phyloP scores from a whole-genome alignment of 441 rosid genomes.

The Populus tomentosa region DNA sequence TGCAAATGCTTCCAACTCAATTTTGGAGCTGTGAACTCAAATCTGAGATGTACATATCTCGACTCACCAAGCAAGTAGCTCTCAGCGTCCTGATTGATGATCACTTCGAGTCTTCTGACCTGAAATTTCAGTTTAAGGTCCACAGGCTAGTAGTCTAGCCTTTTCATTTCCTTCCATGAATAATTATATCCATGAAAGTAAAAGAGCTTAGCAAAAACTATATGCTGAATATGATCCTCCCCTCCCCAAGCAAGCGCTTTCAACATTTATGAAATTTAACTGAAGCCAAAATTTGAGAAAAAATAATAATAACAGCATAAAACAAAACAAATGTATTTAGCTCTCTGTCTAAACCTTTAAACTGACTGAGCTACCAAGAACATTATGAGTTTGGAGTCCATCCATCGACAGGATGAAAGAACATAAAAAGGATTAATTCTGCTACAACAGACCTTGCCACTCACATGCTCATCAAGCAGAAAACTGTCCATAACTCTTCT shows the following conservation, averaged over 20 bases:
- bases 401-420: conserved; percentile 41
- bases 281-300: conserved; percentile 22
- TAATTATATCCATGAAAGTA: background rate
- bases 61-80: no score
- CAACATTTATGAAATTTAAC: background rate
- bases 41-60: no score
- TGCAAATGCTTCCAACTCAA: no score
- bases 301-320: background rate
- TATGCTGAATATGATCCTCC: background rate
- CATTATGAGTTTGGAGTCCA: conserved; percentile 44
- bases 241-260: background rate
- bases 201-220: background rate
- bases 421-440: conserved; percentile 25
- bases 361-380: conserved; percentile 19
- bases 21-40: no score
- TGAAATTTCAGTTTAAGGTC: no score
- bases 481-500: conserved; percentile 11
- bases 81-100: no score
- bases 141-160: no score
- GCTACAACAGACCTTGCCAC: conserved; percentile 29
- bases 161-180: background rate
- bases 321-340: conserved; percentile 13
- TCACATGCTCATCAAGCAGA: conserved; percentile 15
- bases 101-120: no score
- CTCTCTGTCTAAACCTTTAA: conserved; percentile 10